Evolutionary conservation across 2,329 filamentous ascomycete species (phyloP).

Genomic region (Fusarium cicatricum): DNA sequence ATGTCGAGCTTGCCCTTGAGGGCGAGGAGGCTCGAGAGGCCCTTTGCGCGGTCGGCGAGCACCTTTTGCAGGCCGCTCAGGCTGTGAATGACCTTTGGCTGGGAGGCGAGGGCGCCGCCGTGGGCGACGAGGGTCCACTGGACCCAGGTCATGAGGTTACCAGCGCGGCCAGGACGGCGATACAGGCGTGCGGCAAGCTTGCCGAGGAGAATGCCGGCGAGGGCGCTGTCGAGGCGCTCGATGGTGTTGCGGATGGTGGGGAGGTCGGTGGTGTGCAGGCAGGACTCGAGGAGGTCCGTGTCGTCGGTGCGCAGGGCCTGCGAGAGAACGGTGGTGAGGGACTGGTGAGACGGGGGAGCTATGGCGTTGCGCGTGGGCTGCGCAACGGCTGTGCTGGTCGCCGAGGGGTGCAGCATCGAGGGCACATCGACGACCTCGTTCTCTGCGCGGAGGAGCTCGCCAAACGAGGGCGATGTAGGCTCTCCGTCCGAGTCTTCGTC

Average conservation of each 20-base stretch:
- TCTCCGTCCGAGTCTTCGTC: constrained; percentile 56
- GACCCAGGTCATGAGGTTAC: constrained; percentile 92
- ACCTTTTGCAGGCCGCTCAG: constrained; percentile 85
- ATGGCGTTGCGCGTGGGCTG: constrained; percentile 58
- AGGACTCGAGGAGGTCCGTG: constrained; percentile 87
- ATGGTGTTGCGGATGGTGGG: constrained; percentile 86
- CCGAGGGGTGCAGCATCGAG: constrained; percentile 59
- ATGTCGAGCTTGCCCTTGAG: constrained; percentile 97
- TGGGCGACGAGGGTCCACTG: constrained; percentile 94
- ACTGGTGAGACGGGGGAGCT: constrained; percentile 74
- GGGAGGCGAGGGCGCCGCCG: constrained; percentile 87
- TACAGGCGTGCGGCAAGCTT: constrained; percentile 89
- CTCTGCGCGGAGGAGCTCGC: constrained; percentile 79
- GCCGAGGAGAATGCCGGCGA: constrained; percentile 80
- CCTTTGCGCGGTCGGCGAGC: constrained; percentile 83
- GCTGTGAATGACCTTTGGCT: constrained; percentile 82
- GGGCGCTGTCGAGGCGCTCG: constrained; percentile 84
- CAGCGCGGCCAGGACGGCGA: constrained; percentile 85
- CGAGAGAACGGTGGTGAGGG: constrained; percentile 89
- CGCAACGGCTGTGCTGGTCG: constrained; percentile 45
- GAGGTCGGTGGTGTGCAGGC: constrained; percentile 81
- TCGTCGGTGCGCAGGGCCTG: constrained; percentile 95
- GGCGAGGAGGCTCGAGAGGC: constrained; percentile 81
- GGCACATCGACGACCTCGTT: constrained; percentile 80
- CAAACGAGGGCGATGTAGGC: constrained; percentile 75